phyloP scores from a whole-genome alignment of 164 flowering plant genomes.

The Cinnamomum chago region DNA sequence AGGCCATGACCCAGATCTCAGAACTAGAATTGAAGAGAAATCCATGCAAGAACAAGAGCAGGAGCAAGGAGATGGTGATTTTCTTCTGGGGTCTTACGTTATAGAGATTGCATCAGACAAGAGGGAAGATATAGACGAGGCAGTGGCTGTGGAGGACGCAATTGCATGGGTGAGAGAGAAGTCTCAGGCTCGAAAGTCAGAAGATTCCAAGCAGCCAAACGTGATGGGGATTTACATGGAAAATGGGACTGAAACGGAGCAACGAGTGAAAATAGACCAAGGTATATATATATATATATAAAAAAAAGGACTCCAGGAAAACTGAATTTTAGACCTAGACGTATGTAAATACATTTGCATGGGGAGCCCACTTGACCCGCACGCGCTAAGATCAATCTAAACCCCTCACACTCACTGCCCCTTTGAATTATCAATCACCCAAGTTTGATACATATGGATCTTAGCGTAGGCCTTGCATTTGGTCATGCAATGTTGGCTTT shows the following conservation, averaged over 20 bases:
- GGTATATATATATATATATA: too few relatives aligned
- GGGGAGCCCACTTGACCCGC: too few relatives aligned
- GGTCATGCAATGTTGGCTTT: too few relatives aligned
- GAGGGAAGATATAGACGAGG: conserved; percentile 40
- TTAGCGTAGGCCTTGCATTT: too few relatives aligned
- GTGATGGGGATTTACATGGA: conserved; percentile 11
- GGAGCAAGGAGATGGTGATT: conserved; percentile 42
- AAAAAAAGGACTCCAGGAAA: neutral
- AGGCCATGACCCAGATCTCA: conserved; percentile 29
- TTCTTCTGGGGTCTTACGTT: conserved; percentile 60
- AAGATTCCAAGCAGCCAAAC: conserved; percentile 7
- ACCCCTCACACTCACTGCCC: too few relatives aligned
- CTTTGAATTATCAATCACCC: too few relatives aligned
- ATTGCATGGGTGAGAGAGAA: conserved; percentile 94
- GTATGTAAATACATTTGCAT: too few relatives aligned
- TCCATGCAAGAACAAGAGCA: conserved; percentile 18
- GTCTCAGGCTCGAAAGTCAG: conserved; percentile 28
- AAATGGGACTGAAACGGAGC: neutral
- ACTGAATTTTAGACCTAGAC: too few relatives aligned
- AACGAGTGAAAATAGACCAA: neutral
- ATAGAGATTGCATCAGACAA: conserved; percentile 54
- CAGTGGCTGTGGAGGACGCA: conserved; percentile 64
- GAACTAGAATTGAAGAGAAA: conserved; percentile 9
- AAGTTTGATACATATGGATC: too few relatives aligned
- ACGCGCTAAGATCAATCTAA: too few relatives aligned